These are phyloP conservation scores for Pestalotiopsis sp. DNA, from an alignment of 2,329 filamentous ascomycete genomes.

Conservation along the genomic window DNA sequence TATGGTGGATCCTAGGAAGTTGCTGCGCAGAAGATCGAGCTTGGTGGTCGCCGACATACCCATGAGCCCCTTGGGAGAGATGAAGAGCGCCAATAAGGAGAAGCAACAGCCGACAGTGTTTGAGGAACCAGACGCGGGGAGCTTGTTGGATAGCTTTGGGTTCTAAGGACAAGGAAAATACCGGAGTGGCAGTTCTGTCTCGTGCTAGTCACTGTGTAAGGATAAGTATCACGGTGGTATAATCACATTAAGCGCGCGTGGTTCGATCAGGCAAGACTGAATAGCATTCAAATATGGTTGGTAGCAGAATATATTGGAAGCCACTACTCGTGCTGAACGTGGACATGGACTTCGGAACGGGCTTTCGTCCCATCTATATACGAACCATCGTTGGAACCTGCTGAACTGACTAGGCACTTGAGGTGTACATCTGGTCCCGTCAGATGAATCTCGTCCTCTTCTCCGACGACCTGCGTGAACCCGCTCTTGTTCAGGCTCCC, in stretches of 20 bases:
- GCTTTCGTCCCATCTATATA: not conserved
- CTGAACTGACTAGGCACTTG: not conserved
- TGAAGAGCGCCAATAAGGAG: conserved; percentile 43
- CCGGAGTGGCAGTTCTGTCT: not conserved
- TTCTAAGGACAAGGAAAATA: conserved; percentile 57
- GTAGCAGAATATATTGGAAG: not conserved
- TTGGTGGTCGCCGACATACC: conserved; percentile 79
- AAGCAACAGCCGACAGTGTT: conserved; percentile 76
- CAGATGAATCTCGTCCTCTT: not conserved
- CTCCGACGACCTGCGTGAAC: not conserved
- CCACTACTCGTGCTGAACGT: not conserved
- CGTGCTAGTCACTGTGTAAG: not conserved
- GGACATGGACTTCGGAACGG: not conserved
- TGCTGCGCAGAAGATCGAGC: conserved; percentile 73
- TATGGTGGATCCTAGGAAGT: conserved; percentile 63
- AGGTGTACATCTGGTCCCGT: not conserved
- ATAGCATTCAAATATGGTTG: not conserved
- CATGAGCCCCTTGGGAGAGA: conserved; percentile 40
- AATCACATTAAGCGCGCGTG: not conserved
- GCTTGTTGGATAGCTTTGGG: conserved; percentile 89
- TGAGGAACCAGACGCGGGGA: conserved; percentile 88
- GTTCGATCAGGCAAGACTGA: not conserved
- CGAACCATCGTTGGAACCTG: not conserved
- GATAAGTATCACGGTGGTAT: not conserved
- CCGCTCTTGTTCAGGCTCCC: not conserved